These are phyloP conservation scores for Boletus bicolor DNA, from an alignment of 768 basidiomycete genomes.

Conservation along the genomic window DNA sequence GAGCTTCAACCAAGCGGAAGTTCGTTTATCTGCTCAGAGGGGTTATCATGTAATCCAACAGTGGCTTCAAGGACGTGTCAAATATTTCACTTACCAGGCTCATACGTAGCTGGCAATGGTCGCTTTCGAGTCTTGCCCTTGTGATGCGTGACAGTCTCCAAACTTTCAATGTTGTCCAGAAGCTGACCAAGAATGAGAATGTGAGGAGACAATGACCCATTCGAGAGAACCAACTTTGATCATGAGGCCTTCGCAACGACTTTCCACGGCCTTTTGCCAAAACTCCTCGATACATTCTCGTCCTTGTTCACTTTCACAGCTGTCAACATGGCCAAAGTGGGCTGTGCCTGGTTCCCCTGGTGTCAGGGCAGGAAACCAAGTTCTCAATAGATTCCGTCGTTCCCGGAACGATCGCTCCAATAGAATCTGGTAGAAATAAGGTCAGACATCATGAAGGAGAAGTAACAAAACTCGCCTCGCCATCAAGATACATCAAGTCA, in stretches of 20 bases:
- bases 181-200: conserved; percentile 42
- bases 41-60: not conserved
- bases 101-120: conserved; percentile 80
- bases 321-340: conserved; percentile 71
- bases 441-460: not conserved
- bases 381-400: conserved; percentile 62
- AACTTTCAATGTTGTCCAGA: conserved; percentile 51
- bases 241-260: conserved; percentile 91
- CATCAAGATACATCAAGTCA: conserved; percentile 85
- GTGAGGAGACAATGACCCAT: not conserved
- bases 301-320: conserved; percentile 61
- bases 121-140: conserved; percentile 50
- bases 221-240: conserved; percentile 57
- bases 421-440: conserved; percentile 47
- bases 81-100: conserved; percentile 47
- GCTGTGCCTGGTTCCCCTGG: conserved; percentile 49
- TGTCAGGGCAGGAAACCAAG: conserved; percentile 53
- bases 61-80: not conserved
- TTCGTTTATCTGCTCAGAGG: conserved; percentile 62
- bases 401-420: conserved; percentile 67
- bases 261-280: conserved; percentile 70
- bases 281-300: conserved; percentile 67
- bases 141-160: conserved; percentile 34
- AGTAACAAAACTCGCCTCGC: conserved; percentile 49
- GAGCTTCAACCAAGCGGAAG: conserved; percentile 84